phyloP scores from a whole-genome alignment of 306 rosid genomes.

The Vachellia collinsii region DNA sequence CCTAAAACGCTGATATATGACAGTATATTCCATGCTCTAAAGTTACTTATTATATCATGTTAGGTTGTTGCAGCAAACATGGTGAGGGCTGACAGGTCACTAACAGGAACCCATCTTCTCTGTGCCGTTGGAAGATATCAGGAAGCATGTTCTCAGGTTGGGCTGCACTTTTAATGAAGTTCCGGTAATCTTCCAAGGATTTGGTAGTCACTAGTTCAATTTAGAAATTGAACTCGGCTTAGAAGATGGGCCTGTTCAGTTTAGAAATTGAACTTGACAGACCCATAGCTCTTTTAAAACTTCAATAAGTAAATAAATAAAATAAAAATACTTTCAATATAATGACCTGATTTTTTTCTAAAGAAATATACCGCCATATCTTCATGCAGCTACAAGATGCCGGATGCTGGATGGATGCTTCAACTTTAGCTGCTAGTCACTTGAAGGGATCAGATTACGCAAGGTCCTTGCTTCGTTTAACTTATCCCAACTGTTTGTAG shows the following conservation, averaged over 20 bases:
- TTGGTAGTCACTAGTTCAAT: background rate
- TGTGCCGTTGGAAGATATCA: slow-evolving; percentile 98
- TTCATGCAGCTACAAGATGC: slow-evolving; percentile 94
- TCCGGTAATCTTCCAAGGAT: background rate
- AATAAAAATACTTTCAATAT: slow-evolving; percentile 25
- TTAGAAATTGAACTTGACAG: slow-evolving; percentile 16
- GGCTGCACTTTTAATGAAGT: slow-evolving; percentile 22
- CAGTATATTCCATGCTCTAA: slow-evolving; percentile 19
- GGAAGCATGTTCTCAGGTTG: slow-evolving; percentile 99
- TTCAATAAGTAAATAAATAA: background rate
- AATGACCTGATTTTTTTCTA: slow-evolving; percentile 35
- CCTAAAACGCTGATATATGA: slow-evolving; percentile 19
- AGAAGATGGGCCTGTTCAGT: background rate
- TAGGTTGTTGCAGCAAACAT: slow-evolving; percentile 99
- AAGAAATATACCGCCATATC: slow-evolving; percentile 40
- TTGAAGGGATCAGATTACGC: slow-evolving; percentile 96
- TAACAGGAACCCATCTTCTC: slow-evolving; percentile 96
- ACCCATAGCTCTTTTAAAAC: slow-evolving; percentile 12
- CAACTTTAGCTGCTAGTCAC: slow-evolving; percentile 96
- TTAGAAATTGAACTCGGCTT: background rate
- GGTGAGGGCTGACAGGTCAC: slow-evolving; percentile 97
- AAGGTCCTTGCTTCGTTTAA: slow-evolving; percentile 56
- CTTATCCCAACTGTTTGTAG: slow-evolving; percentile 11
- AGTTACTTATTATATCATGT: slow-evolving; percentile 32
- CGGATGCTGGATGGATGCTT: slow-evolving; percentile 98